Conservation (phyloP, 2,329 filamentous ascomycete genomes). For the Gliomastix tumulicola region DNA sequence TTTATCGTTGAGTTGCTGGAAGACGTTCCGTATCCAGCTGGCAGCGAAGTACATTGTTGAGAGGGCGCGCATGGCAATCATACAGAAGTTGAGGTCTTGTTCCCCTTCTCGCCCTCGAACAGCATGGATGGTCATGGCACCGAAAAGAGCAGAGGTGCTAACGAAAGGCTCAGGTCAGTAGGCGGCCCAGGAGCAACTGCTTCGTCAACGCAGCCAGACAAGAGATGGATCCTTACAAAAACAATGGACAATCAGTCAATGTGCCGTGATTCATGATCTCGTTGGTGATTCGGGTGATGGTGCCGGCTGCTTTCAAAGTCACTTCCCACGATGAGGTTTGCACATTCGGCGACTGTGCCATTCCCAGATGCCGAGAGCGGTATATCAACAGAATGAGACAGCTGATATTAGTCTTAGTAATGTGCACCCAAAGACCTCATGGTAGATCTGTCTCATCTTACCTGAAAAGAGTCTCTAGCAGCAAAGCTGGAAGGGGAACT, state of each 20-base stretch:
- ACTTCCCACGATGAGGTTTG: no score
- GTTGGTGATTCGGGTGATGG: neutral
- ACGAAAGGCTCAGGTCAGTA: neutral
- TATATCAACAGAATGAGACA: neutral
- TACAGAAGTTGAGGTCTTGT: neutral
- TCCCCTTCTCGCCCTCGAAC: neutral
- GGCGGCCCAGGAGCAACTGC: no score
- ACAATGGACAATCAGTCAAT: neutral
- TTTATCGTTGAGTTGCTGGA: neutral
- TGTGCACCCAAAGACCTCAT: neutral
- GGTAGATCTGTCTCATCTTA: neutral
- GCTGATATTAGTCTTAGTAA: neutral
- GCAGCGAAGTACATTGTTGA: slow-evolving; percentile 1
- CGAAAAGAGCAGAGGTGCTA: slow-evolving; percentile 1
- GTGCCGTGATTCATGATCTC: neutral
- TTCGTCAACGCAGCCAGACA: neutral
- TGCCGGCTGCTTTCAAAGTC: neutral
- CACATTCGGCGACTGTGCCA: no score
- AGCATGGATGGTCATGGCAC: neutral
- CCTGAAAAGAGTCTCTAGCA: neutral
- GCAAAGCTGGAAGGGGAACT: neutral
- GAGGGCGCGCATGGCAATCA: neutral
- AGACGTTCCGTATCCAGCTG: neutral
- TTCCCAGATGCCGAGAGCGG: no score
- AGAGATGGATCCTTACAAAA: neutral